These are phyloP conservation scores for Skeletonema tropicum DNA, from an alignment of 108 stramenopile genomes.

Conservation along the genomic window DNA sequence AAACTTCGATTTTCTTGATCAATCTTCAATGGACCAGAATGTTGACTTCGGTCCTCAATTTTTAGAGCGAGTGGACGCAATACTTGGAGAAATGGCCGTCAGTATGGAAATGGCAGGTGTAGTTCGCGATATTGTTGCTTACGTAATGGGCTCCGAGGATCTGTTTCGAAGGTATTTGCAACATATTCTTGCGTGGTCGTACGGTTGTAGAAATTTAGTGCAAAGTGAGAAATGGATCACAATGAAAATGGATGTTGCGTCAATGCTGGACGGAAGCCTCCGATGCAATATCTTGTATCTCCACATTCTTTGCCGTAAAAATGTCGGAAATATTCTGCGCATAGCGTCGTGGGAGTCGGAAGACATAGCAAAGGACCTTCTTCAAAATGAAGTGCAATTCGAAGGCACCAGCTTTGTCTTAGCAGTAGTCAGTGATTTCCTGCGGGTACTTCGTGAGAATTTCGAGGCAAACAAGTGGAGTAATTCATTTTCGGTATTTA, in stretches of 20 bases:
- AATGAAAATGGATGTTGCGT: background rate
- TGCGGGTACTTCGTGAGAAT: background rate
- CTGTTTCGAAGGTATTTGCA: background rate
- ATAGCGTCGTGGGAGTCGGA: conserved; percentile 23
- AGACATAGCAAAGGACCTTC: background rate
- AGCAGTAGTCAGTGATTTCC: background rate
- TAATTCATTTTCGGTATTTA: conserved; percentile 21
- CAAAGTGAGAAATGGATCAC: background rate
- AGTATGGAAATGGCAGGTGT: background rate
- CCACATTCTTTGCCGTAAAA: conserved; percentile 21
- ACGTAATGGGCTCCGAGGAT: background rate
- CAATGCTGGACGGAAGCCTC: background rate
- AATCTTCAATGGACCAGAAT: background rate
- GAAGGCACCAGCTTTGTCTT: background rate
- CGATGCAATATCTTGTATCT: conserved; percentile 11
- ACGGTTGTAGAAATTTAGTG: background rate
- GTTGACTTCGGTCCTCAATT: background rate
- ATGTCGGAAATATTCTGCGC: conserved; percentile 7
- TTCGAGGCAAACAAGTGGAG: conserved; percentile 9
- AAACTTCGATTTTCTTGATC: conserved; percentile 7
- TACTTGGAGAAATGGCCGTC: background rate
- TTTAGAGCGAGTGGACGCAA: background rate
- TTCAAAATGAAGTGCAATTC: background rate
- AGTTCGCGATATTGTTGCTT: background rate
- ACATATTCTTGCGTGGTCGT: background rate